Evolutionary conservation across 73 alveolate genomes (phyloP).

Genomic region (Stentor roeselii): DNA sequence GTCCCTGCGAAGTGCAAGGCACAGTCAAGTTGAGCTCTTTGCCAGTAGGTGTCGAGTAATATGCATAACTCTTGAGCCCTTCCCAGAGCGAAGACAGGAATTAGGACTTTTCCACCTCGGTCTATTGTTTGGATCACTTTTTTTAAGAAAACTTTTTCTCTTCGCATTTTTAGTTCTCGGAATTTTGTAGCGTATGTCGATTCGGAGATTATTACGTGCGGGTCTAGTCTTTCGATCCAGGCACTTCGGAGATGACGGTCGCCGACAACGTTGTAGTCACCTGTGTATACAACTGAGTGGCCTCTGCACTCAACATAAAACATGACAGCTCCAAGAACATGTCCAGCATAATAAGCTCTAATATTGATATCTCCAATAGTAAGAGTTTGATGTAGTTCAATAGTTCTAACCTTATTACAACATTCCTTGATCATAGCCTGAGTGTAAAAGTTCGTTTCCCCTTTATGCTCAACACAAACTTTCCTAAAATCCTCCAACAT

Average conservation of each 20-base stretch:
- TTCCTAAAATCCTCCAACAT: conserved; percentile 96
- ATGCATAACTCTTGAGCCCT: conserved; percentile 99
- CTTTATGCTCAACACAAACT: conserved; percentile 40
- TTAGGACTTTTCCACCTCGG: conserved; percentile 96
- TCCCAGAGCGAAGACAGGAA: conserved; percentile 99
- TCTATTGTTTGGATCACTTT: conserved; percentile 94
- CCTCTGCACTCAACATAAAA: conserved; percentile 42
- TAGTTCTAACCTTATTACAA: conserved; percentile 23
- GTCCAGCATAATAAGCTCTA: conserved; percentile 99
- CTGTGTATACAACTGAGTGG: conserved; percentile 95
- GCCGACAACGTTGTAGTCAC: conserved; percentile 94
- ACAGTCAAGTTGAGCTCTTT: conserved; percentile 60
- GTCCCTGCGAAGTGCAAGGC: conserved; percentile 39
- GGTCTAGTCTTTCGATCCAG: conserved; percentile 85
- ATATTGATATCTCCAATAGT: conserved; percentile 54
- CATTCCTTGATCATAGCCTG: conserved; percentile 42
- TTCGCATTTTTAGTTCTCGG: conserved; percentile 93
- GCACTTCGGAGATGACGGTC: conserved; percentile 98
- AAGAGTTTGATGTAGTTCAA: conserved; percentile 18
- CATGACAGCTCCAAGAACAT: conserved; percentile 99
- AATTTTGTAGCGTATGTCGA: conserved; percentile 84
- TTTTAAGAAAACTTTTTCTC: conserved; percentile 96
- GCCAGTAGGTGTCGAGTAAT: conserved; percentile 96
- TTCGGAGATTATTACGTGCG: conserved; percentile 93
- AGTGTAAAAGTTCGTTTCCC: conserved; percentile 26